These are phyloP conservation scores for Trichosporon asahii DNA, from an alignment of 1,284 basidiomycete species.

Conservation along the genomic window DNA sequence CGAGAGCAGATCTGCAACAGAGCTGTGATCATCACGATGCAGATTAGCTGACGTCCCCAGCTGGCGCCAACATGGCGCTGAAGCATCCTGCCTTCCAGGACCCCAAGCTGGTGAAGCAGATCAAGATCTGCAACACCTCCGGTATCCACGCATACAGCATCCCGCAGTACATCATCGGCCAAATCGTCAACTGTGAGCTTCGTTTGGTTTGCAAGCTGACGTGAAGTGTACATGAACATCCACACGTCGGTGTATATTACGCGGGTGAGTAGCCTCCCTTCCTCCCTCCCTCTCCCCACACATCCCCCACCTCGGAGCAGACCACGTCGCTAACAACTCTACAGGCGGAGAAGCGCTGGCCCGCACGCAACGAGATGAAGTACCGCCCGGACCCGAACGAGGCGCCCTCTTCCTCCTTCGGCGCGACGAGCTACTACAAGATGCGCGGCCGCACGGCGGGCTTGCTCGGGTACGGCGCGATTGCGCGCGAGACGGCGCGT, in stretches of 20 bases:
- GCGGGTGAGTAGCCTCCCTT: constrained; percentile 23
- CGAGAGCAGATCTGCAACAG: no score
- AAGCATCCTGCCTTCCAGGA: constrained; percentile 28
- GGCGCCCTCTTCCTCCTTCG: not conserved
- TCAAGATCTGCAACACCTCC: constrained; percentile 37
- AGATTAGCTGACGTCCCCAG: constrained; percentile 20
- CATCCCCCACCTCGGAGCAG: no score
- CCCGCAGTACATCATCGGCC: constrained; percentile 45
- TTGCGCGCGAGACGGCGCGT: constrained; percentile 47
- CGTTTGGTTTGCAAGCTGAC: not conserved
- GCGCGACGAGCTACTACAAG: constrained; percentile 11
- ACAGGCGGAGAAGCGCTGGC: constrained; percentile 27
- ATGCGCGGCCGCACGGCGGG: constrained; percentile 23
- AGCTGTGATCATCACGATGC: not conserved
- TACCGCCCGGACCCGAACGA: constrained; percentile 3
- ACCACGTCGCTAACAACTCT: not conserved
- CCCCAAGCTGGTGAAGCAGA: constrained; percentile 31
- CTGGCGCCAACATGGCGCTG: constrained; percentile 41
- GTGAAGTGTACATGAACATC: constrained; percentile 33
- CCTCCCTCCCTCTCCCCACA: no score
- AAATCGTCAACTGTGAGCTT: constrained; percentile 36
- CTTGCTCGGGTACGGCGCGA: constrained; percentile 35
- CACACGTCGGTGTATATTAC: constrained; percentile 33
- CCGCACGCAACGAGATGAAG: constrained; percentile 20
- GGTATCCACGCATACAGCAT: constrained; percentile 48